Evolutionary conservation across 441 rosid genomes (phyloP), one percentile per base, ranked within the genome.

Genomic region (Erodium texanum): DNA sequence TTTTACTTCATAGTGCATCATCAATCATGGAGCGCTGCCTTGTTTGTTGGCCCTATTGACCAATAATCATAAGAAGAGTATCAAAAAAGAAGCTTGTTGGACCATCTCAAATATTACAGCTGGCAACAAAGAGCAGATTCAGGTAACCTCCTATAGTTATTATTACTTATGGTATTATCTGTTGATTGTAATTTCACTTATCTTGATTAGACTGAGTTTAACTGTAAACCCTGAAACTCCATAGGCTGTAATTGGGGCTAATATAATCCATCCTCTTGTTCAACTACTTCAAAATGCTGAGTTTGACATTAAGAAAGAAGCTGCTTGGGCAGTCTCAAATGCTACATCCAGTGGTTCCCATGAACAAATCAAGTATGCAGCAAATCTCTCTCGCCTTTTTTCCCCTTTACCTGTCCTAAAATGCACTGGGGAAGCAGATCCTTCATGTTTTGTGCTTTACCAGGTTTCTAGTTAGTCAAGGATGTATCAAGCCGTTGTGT

Each of bases 11-110:
- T 75, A 92, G 96, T 88, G 86, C 65, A 81, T 88, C 66, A 87
- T 92, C 78, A 82, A 73, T 62, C 81, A 84, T 82, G 87, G 81
- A 73, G 92, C 92, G 62, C 76, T 92, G 75, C 91, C 91, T 18
- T 82, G 88, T 76, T 88, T 92, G 66, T 71, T 83, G 66, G 85
- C 81, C 76, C 84, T 92, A 66, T 76, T 92, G 82, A 84, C 84
- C 15, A 83, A 81, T 62, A 89, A 81, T 71, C 78, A 80, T 69
- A 88, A 89, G 79, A 92, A 89, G 80, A 92, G 96, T 78, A 86
- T 89, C 65, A 87, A 89, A 81, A 89, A 89, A 82, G 96, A 90
- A 85, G 94, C 94, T 29, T 92, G 96, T 70, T 92, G 96, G 98
- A 89, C 96, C 14, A 88, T 92, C 64, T 92, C 98, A n/a, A 92